Evolutionary conservation across 805 yeast species (phyloP), one percentile per base, ranked within the genome.

Genomic region (Metschnikowia hibisci): DNA sequence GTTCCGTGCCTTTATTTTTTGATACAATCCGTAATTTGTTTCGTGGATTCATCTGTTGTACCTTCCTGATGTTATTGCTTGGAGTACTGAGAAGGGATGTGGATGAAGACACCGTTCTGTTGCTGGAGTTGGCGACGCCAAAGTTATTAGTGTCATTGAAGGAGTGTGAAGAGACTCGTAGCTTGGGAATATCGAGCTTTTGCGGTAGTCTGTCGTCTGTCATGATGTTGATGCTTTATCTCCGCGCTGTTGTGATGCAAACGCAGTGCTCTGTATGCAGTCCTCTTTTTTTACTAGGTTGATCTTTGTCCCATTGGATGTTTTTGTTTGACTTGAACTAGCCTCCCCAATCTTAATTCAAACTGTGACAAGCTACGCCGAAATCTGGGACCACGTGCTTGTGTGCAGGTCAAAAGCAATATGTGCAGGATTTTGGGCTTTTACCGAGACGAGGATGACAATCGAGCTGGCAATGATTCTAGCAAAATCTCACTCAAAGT

Each of bases 61-160:
- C 55, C 35, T 69, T 53, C 28, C 67, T 57, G 29, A 65, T 66
- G 47, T 64, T 59, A 52, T 68, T 68, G 51, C 73, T 68, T 22
- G 74, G 74, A 0, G 73, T 67, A 46, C 72, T 63, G 33, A 69
- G 55, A 48, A 67, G 60, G 6, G 71, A 65, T 2, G 65, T 54
- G 6, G 73, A 67, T 3, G 70, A 59, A 11, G 71, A 64, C 11
- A 66, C 58, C 1, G 71, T 64, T 18, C 74, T 53, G 30, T 62
- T 65, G 27, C 61, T 48, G 22, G 46, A 42, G 22, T 50, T 52
- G 18, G 52, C 45, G 14, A 41, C 23, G 14, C 41, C 42, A 26
- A 39, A 30, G 13, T 45, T 43, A 13, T 48, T 48, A 14, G 45
- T 28, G 35, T 50, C 52, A 31, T 45, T 45, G 20, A 48, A 43